Conservation (phyloP, 129 eudicot species). For the Glebionis coronaria region DNA sequence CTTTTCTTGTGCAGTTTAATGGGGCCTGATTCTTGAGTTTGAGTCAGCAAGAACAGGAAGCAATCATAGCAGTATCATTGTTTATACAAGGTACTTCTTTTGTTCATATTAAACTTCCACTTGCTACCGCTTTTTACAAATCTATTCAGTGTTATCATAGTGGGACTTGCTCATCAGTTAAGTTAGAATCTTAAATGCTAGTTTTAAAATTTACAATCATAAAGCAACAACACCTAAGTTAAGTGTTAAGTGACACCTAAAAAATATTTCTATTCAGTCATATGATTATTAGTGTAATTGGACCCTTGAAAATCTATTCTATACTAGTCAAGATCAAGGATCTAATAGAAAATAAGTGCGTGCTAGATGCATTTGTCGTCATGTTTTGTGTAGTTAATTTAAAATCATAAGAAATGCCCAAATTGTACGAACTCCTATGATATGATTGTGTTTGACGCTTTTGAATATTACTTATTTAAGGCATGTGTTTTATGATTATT, state of each 20-base stretch:
- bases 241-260: not conserved
- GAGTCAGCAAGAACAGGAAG: slow-evolving; percentile 94
- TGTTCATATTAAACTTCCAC: not conserved
- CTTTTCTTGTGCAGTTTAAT: slow-evolving; percentile 64
- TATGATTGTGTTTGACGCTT: too few relatives aligned
- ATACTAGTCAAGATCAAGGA: not conserved
- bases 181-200: not conserved
- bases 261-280: not conserved
- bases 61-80: slow-evolving; percentile 92
- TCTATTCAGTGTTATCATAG: slow-evolving; percentile 3
- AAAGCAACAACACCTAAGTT: not conserved
- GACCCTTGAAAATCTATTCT: not conserved
- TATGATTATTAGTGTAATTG: not conserved
- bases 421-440: too few relatives aligned
- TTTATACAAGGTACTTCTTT: slow-evolving; percentile 71
- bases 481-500: too few relatives aligned
- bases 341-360: too few relatives aligned
- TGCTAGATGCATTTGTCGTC: too few relatives aligned
- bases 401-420: too few relatives aligned
- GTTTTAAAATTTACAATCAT: not conserved
- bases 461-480: too few relatives aligned
- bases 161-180: not conserved
- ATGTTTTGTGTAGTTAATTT: too few relatives aligned
- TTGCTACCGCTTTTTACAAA: not conserved
- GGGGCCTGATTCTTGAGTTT: slow-evolving; percentile 98